phyloP scores from a whole-genome alignment of 169 alveolate species.

The Eimeria nieschulzi region DNA sequence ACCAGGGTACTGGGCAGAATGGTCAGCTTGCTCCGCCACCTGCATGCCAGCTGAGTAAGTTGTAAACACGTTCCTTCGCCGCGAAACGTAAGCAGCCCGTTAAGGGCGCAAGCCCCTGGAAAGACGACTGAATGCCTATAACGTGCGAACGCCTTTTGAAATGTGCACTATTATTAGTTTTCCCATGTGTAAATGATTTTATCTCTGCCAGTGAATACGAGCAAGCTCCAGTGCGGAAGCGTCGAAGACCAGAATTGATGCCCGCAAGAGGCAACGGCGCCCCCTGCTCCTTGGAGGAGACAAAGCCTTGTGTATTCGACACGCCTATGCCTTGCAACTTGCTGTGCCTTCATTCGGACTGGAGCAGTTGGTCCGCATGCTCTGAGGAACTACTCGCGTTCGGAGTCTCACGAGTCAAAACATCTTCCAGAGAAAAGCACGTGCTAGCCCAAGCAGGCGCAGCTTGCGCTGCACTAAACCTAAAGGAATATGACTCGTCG shows the following conservation, averaged over 20 bases:
- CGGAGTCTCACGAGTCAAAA: slow-evolving; percentile 51
- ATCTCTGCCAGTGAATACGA: slow-evolving; percentile 9
- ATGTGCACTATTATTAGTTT: no score
- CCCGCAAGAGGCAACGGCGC: slow-evolving; percentile 67
- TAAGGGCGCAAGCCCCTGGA: neutral
- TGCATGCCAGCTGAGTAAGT: slow-evolving; percentile 53
- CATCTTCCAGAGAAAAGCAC: slow-evolving; percentile 44
- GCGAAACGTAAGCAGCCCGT: neutral
- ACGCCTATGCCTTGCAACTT: slow-evolving; percentile 42
- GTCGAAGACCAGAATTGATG: slow-evolving; percentile 50
- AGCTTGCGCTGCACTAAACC: slow-evolving; percentile 33
- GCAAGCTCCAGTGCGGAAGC: slow-evolving; percentile 49
- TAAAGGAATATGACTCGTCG: slow-evolving; percentile 55
- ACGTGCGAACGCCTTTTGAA: no score
- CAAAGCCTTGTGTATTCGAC: slow-evolving; percentile 40
- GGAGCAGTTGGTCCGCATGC: slow-evolving; percentile 65
- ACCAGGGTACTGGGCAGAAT: slow-evolving; percentile 59
- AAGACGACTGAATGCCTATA: neutral
- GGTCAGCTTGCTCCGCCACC: slow-evolving; percentile 64
- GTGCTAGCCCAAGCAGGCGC: slow-evolving; percentile 54
- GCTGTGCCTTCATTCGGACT: slow-evolving; percentile 53
- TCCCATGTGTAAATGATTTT: neutral
- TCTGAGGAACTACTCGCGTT: slow-evolving; percentile 53
- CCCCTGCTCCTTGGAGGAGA: slow-evolving; percentile 42
- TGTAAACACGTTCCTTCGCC: neutral